A percentile compares a stretch with the other conserved stretches of the same genome.
Conservation (phyloP, 1,139 yeast genomes). For the Eremothecium sinecaudum region DNA sequence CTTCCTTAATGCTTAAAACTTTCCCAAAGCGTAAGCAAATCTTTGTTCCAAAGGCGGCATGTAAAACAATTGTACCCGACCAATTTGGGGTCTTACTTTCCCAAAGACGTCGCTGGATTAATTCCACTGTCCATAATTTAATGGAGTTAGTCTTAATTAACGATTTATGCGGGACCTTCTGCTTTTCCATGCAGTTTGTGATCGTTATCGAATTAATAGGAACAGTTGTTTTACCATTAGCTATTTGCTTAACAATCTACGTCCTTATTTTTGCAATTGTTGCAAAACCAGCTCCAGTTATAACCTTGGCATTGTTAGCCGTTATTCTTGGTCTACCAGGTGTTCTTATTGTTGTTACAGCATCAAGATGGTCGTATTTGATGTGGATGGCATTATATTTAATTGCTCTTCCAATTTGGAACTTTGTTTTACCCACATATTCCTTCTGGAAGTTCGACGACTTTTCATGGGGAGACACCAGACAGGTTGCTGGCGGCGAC, state of each 20-base stretch:
- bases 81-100: constrained; percentile 72
- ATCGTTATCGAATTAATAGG: constrained; percentile 82
- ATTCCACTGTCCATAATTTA: constrained; percentile 91
- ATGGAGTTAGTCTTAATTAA: constrained; percentile 82
- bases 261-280: constrained; percentile 69
- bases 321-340: constrained; percentile 89
- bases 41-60: constrained; percentile 92
- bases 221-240: constrained; percentile 87
- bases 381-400: constrained; percentile 77
- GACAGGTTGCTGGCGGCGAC: constrained; percentile 66
- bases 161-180: constrained; percentile 93
- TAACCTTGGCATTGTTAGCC: constrained; percentile 72
- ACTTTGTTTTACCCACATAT: constrained; percentile 78
- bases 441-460: constrained; percentile 98
- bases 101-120: constrained; percentile 97
- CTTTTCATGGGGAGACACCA: constrained; percentile 97
- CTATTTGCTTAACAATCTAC: constrained; percentile 77
- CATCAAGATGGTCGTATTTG: constrained; percentile 65
- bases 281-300: constrained; percentile 70
- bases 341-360: constrained; percentile 75
- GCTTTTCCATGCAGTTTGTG: constrained; percentile 95
- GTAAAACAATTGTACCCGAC: constrained; percentile 89
- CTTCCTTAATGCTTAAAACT: constrained; percentile 83
- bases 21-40: constrained; percentile 89
- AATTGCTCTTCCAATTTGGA: constrained; percentile 87